These are phyloP conservation scores for Amniculicola lignicola DNA, from an alignment of 495 filamentous ascomycete genomes.

Conservation along the genomic window DNA sequence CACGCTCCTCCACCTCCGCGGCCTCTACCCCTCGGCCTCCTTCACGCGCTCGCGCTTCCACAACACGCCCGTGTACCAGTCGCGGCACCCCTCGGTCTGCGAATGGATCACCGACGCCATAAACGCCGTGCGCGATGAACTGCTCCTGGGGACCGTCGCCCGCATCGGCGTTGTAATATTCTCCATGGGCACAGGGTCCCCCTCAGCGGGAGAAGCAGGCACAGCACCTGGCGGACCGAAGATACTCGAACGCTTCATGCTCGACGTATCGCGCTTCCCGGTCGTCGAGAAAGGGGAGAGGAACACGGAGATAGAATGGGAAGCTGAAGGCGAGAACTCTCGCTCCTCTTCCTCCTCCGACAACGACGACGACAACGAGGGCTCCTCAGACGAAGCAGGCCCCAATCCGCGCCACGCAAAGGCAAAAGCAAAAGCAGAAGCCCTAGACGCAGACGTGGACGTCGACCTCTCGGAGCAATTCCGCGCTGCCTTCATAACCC, in stretches of 20 bases:
- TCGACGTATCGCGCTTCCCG: slow-evolving; percentile 77
- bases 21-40: slow-evolving; percentile 74
- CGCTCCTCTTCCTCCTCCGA: slow-evolving; percentile 40
- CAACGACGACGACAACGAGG: slow-evolving; percentile 4
- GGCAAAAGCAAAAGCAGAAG: slow-evolving; percentile 38
- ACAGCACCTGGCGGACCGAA: not conserved
- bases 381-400: not conserved
- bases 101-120: slow-evolving; percentile 85
- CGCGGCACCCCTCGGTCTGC: slow-evolving; percentile 85
- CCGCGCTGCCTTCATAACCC: slow-evolving; percentile 53
- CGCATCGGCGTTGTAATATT: slow-evolving; percentile 75
- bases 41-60: slow-evolving; percentile 82
- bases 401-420: slow-evolving; percentile 30
- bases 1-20: slow-evolving; percentile 85
- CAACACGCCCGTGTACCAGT: slow-evolving; percentile 86
- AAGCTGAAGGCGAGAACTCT: slow-evolving; percentile 42
- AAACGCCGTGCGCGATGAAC: slow-evolving; percentile 67
- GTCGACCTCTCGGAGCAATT: slow-evolving; percentile 70
- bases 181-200: slow-evolving; percentile 43
- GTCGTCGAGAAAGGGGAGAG: slow-evolving; percentile 49
- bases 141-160: slow-evolving; percentile 67
- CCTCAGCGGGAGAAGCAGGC: not conserved
- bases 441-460: slow-evolving; percentile 20
- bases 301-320: slow-evolving; percentile 44
- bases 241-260: slow-evolving; percentile 75